Percentiles rank a stretch among this genome's conserved stretches.
These are phyloP conservation scores for Flueggea neowawraea DNA, from an alignment of 441 rosid species.

Conservation along the genomic window DNA sequence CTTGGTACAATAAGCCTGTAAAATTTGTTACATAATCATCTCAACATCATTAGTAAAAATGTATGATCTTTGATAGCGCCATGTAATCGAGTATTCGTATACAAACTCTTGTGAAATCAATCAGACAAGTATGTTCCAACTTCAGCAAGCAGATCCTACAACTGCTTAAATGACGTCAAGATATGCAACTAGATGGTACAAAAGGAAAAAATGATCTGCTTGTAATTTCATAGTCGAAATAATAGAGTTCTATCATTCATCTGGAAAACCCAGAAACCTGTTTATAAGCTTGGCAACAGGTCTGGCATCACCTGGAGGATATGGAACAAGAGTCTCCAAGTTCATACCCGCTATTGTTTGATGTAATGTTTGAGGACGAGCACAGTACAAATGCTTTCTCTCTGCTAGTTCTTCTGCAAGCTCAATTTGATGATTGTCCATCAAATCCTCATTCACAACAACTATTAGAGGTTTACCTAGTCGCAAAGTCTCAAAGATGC, in stretches of 20 bases:
- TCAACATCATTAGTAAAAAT: too few species aligned
- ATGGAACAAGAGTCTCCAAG: conserved; percentile 51
- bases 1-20: too few species aligned
- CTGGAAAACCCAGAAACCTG: conserved; percentile 72
- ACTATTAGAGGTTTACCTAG: conserved; percentile 78
- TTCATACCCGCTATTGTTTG: conserved; percentile 49
- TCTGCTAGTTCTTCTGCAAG: conserved; percentile 87
- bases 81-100: too few species aligned
- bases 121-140: too few species aligned
- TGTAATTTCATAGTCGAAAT: neutral
- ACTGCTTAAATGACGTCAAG: too few species aligned
- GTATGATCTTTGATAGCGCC: too few species aligned
- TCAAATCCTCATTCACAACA: conserved; percentile 87
- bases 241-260: conserved; percentile 41
- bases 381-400: conserved; percentile 68
- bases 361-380: conserved; percentile 61
- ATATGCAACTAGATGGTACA: too few species aligned
- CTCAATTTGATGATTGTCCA: conserved; percentile 92
- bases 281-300: conserved; percentile 61
- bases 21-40: too few species aligned
- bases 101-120: too few species aligned
- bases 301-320: conserved; percentile 63
- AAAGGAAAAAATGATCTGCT: too few species aligned
- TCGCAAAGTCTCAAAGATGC: conserved; percentile 80
- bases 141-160: too few species aligned